A percentile compares a stretch with the other conserved stretches of the same genome.
Evolutionary conservation across 306 rosid genomes (phyloP).

Genomic region (Corylus avellana): DNA sequence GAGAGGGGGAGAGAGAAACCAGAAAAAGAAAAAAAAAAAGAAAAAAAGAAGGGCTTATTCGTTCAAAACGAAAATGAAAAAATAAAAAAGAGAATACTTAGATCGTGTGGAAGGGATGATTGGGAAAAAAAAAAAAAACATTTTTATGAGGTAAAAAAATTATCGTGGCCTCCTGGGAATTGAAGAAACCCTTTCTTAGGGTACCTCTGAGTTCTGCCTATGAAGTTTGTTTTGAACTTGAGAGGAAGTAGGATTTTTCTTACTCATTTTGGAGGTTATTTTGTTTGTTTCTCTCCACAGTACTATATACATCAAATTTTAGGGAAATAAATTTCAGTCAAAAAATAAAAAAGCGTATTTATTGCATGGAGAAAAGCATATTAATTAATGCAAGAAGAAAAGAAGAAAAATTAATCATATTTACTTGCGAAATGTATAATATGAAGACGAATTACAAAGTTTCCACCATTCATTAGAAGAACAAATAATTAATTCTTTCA

Average conservation of each 20-base stretch:
- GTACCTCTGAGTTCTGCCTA: not conserved
- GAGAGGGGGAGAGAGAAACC: not conserved
- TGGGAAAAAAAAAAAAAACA: not conserved
- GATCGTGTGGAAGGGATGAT: not conserved
- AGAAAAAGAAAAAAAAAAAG: conserved; percentile 22
- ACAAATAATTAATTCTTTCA: no score
- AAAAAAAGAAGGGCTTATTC: conserved; percentile 12
- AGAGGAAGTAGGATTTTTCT: not conserved
- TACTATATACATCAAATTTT: no score
- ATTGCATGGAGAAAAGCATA: no score
- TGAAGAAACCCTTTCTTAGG: not conserved
- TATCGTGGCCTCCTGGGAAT: not conserved
- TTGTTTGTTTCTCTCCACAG: no score
- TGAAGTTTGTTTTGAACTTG: not conserved
- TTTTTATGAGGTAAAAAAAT: not conserved
- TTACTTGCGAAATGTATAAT: no score
- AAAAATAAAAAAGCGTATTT: no score
- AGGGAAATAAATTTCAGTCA: no score
- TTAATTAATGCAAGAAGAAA: no score
- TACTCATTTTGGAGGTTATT: no score
- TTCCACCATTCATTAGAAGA: no score
- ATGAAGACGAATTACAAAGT: no score
- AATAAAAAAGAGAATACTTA: not conserved
- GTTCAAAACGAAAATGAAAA: not conserved
- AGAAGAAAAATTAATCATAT: no score